phyloP scores from a whole-genome alignment of 164 flowering plant genomes.

The Protea cynaroides region DNA sequence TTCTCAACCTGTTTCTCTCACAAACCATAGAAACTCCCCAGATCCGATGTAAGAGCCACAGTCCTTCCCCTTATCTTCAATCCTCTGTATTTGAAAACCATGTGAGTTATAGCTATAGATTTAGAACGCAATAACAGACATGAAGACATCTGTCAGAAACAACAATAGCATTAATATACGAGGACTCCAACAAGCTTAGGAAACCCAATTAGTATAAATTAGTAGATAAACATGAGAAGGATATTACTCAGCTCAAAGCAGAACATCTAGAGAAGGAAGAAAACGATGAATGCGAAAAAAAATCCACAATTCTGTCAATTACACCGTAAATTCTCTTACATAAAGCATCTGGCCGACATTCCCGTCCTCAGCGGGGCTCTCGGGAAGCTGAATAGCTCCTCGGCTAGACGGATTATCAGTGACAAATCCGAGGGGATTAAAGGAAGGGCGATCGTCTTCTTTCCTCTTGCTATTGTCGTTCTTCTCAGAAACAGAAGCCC shows the following conservation, averaged over 20 bases:
- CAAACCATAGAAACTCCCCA: constrained; percentile 83
- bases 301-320: too few relatives aligned
- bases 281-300: too few relatives aligned
- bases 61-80: constrained; percentile 86
- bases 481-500: constrained; percentile 15
- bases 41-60: constrained; percentile 65
- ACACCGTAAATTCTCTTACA: constrained; percentile 30
- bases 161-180: background rate
- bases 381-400: constrained; percentile 82
- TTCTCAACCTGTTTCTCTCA: constrained; percentile 81
- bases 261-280: background rate
- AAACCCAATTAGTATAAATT: too few relatives aligned
- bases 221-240: too few relatives aligned
- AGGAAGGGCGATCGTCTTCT: constrained; percentile 40
- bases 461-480: background rate
- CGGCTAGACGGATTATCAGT: constrained; percentile 92
- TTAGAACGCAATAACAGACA: too few relatives aligned
- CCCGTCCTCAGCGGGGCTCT: constrained; percentile 85
- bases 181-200: background rate
- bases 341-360: constrained; percentile 96
- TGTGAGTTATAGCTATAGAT: background rate
- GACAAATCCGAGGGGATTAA: constrained; percentile 91
- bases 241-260: background rate
- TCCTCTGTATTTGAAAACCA: constrained; percentile 50
- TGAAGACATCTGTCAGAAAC: too few relatives aligned